Evolutionary conservation across 108 stramenopile genomes (phyloP).

Genomic region (Nitzschia sp.): DNA sequence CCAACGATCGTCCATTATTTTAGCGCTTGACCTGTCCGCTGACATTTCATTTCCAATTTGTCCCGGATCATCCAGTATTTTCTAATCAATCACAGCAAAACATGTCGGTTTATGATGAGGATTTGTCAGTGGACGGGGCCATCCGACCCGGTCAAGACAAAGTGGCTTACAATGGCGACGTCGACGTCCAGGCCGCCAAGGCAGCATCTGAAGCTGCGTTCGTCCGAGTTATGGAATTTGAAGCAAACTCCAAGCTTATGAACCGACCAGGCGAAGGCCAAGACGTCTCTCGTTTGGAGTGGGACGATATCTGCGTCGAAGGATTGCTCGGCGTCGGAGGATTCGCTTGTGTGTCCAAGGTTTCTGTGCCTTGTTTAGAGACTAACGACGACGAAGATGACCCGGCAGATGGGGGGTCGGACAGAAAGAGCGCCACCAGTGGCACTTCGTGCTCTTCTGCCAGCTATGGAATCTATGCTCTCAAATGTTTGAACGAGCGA

Average conservation of each 20-base stretch:
- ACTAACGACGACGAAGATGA: slow-evolving; percentile 2
- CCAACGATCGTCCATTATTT: too few relatives aligned
- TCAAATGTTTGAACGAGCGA: slow-evolving; percentile 21
- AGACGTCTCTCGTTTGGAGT: slow-evolving; percentile 16
- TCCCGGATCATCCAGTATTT: too few relatives aligned
- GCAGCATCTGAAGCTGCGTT: slow-evolving; percentile 14
- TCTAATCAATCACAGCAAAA: too few relatives aligned
- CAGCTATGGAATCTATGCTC: slow-evolving; percentile 14
- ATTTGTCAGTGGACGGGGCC: not conserved
- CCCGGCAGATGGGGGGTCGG: not conserved
- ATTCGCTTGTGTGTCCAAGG: slow-evolving; percentile 32
- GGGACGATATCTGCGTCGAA: slow-evolving; percentile 36
- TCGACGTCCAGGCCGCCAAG: slow-evolving; percentile 5
- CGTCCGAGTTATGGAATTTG: slow-evolving; percentile 16
- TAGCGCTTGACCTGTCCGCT: too few relatives aligned
- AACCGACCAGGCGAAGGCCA: not conserved
- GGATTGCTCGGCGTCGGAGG: slow-evolving; percentile 31
- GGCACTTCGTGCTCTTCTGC: slow-evolving; percentile 9
- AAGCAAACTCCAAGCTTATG: slow-evolving; percentile 8
- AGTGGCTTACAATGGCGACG: not conserved
- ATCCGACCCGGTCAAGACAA: slow-evolving; percentile 6
- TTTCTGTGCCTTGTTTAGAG: slow-evolving; percentile 9
- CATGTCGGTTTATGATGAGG: slow-evolving; percentile 4
- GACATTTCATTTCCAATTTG: too few relatives aligned
- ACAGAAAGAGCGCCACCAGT: slow-evolving; percentile 2